Base-by-base conservation (phyloP, 208 protist species). In the Acanthamoeba triangularis region DNA sequence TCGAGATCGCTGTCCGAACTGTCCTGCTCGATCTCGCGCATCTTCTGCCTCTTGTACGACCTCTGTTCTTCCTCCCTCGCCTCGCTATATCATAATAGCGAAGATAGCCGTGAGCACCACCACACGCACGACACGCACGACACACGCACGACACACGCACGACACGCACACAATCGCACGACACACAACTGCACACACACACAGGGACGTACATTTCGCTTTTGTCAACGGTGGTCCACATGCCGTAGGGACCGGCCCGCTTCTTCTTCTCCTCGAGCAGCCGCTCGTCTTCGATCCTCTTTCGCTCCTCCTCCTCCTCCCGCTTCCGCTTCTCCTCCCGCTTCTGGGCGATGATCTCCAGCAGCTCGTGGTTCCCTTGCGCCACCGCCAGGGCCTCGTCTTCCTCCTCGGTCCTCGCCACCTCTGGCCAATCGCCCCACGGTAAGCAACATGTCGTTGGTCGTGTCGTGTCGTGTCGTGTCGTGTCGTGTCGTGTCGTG, bases 1-100 rank as follows among this genome's bases (percentile, higher is more conserved):
- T 80, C 72, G 33, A n/a, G 35, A 14, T 80, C 72, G 23, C 72
- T 80, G 41, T 80, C 72, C 25, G 72, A 80, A 33, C 72, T 80
- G 41, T 80, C 72, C 72, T 80, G 72, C 20, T 80, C 72, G 72
- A 80, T 76, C 67, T 76, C 67, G 28, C 67, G 67, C 41, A 35
- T 80, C 41, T 49, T 80, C 14, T 80, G 72, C 30, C 37, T 41
- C 72, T 80, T 80, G 72, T 52, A 35, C 30, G 35, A 23, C 35
- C 35, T 23, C 72, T 23, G 72, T 11, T 80, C 72, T 20, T 80
- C 35, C 35, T 80, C 72, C 37, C 72, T 23, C 72, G 33, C 41
- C 37, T 80, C 35, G 30, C 72, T 80, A 4, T 18, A 25, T 8
- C 16, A 16, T 61, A 69, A 13, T 2, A n/a, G 63, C 63, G 14